Evolutionary conservation across 805 yeast species (phyloP).

Genomic region (Debaryomyces hansenii): DNA sequence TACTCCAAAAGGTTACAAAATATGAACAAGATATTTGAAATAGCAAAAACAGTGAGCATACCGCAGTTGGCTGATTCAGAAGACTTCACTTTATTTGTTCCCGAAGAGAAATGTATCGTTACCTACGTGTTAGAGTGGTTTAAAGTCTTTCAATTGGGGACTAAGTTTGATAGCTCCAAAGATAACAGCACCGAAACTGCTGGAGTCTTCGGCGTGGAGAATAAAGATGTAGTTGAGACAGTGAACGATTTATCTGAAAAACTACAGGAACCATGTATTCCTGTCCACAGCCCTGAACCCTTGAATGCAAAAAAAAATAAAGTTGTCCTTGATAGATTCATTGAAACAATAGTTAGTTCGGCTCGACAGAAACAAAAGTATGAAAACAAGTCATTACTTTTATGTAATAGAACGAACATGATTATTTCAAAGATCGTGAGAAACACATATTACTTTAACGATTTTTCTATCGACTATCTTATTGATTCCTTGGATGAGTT

Average conservation of each 20-base stretch:
- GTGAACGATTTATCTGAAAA: neutral
- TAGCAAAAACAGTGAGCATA: slow-evolving; percentile 49
- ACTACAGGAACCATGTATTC: neutral
- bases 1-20: slow-evolving; percentile 25
- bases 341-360: slow-evolving; percentile 12
- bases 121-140: slow-evolving; percentile 62
- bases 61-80: slow-evolving; percentile 55
- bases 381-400: slow-evolving; percentile 30
- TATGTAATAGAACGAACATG: slow-evolving; percentile 23
- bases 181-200: neutral
- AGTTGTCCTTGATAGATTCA: slow-evolving; percentile 6
- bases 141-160: slow-evolving; percentile 33
- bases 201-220: neutral
- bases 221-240: neutral
- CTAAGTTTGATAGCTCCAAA: neutral
- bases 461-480: slow-evolving; percentile 3
- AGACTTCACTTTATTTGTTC: slow-evolving; percentile 48
- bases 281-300: neutral
- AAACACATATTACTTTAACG: slow-evolving; percentile 3
- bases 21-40: slow-evolving; percentile 35
- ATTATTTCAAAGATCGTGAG: slow-evolving; percentile 4
- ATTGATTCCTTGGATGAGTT: slow-evolving; percentile 2
- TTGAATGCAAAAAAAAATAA: neutral
- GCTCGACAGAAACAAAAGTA: slow-evolving; percentile 26
- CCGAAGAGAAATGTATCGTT: slow-evolving; percentile 62